Percentiles rank a stretch among this genome's conserved stretches.
phyloP scores from a whole-genome alignment of 2,329 filamentous ascomycete species.

The Claviceps purpurea region DNA sequence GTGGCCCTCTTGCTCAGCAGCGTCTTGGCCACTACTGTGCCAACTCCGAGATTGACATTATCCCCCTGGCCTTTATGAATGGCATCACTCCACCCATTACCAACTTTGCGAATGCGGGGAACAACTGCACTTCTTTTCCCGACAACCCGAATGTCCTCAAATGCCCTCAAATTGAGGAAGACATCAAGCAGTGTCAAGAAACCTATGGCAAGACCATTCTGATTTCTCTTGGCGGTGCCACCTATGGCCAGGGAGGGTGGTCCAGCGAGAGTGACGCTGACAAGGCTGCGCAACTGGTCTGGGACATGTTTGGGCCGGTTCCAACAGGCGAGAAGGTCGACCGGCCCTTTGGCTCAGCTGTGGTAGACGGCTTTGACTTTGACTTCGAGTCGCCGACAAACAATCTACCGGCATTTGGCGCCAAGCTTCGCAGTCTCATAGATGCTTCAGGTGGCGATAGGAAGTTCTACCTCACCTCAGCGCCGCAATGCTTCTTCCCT shows the following conservation, averaged over 20 bases:
- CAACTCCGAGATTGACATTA: conserved; percentile 23
- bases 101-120: conserved; percentile 51
- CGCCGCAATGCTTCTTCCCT: conserved; percentile 56
- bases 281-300: conserved; percentile 47
- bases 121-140: conserved; percentile 44
- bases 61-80: conserved; percentile 50
- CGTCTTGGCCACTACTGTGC: conserved; percentile 7
- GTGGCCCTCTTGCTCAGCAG: conserved; percentile 6
- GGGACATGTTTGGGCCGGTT: conserved; percentile 56
- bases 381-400: conserved; percentile 51
- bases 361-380: conserved; percentile 64
- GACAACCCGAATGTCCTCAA: conserved; percentile 24
- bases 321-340: conserved; percentile 27
- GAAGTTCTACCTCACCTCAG: conserved; percentile 50
- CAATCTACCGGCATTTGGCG: conserved; percentile 50
- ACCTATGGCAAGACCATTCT: conserved; percentile 54
- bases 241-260: conserved; percentile 58
- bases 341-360: conserved; percentile 39
- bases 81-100: conserved; percentile 39
- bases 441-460: conserved; percentile 38
- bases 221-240: conserved; percentile 58
- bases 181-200: conserved; percentile 47
- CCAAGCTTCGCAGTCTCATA: conserved; percentile 42
- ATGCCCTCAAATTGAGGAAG: conserved; percentile 49
- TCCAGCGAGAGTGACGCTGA: conserved; percentile 34